Evolutionary conservation across 176 grass and related monocot species (phyloP), one percentile per base, ranked within the genome.

Genomic region (Triticum monococcum): DNA sequence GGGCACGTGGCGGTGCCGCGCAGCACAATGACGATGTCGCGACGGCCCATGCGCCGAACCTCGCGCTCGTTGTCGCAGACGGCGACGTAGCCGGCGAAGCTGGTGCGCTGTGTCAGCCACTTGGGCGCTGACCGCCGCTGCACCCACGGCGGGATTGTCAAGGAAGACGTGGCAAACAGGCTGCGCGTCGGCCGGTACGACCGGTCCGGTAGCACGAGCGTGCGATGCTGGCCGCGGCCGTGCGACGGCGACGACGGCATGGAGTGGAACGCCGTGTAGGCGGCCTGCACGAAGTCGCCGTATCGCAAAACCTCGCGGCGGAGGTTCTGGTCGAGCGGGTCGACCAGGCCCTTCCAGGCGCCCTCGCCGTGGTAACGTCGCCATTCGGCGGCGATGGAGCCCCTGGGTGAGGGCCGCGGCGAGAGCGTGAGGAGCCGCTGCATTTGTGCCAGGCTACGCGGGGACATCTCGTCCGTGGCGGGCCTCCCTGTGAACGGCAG

Each of bases 271-370:
- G 94, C 77, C 17, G 68, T 67, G 85, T 91, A 95, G 13, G 91
- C 88, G 17, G 89, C 81, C 79, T 93, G 91, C 73, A 95, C 91
- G 72, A 93, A 81, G 64, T 95, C 94, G 12, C 94, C 94, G 26
- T 91, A 93, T 17, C 91, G 88, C 84, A 95, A 65, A 66, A 95
- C 81, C 84, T 95, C 94, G 37, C 94, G 94, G 56, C 94, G 94
- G 17, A 95, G 90, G 85, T 95, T 67, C 13, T 76, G 59, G 76
- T 93, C 87, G 66, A 95, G 87, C 8, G 94, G 94, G 45, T 95
- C 91, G 12, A 93, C 77, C 35, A 95, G 89, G 64, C 94, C 94
- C 2, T 24, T 56, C 94, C 94, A 95, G 14, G 75, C 79, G 36
- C 83, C 86, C 9, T 78, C 89, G 17, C 94, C 91, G 75, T 95